Evolutionary conservation across 1,284 basidiomycete species (phyloP).

Genomic region (Irpex sp.): DNA sequence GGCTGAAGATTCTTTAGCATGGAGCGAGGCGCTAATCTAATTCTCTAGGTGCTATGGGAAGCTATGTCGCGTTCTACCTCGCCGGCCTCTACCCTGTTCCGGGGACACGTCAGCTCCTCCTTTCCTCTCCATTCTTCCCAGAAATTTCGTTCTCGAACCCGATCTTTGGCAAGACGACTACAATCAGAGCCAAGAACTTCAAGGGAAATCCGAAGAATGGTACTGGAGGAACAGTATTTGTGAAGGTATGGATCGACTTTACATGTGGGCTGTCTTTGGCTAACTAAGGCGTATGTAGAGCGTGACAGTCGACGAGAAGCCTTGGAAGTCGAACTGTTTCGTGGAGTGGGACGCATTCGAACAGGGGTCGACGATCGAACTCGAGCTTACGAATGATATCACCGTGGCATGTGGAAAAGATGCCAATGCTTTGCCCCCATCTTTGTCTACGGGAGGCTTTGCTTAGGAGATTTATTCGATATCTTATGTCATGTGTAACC

Average conservation of each 20-base stretch:
- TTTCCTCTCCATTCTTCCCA: conserved; percentile 62
- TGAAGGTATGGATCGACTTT: conserved; percentile 35
- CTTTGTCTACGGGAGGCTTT: conserved; percentile 56
- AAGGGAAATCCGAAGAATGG: conserved; percentile 47
- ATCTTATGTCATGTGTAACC: too few relatives aligned
- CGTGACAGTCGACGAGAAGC: conserved; percentile 50
- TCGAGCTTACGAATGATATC: conserved; percentile 50
- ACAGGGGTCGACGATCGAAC: conserved; percentile 42
- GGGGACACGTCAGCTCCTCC: conserved; percentile 53
- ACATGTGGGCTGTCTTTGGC: neutral
- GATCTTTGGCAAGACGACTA: conserved; percentile 51
- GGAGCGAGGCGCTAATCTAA: neutral
- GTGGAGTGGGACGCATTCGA: conserved; percentile 60
- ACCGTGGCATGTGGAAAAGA: conserved; percentile 46
- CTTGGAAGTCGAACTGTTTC: conserved; percentile 58
- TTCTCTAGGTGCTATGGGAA: conserved; percentile 61
- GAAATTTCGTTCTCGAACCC: conserved; percentile 59
- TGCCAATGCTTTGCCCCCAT: conserved; percentile 47
- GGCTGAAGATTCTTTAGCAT: neutral
- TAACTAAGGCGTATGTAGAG: conserved; percentile 31
- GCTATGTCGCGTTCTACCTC: conserved; percentile 59
- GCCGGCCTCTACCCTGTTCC: conserved; percentile 60
- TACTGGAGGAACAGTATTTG: conserved; percentile 50
- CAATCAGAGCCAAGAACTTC: conserved; percentile 48
- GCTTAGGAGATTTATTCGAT: neutral